These are phyloP conservation scores for Aspergillus sp. DNA, from an alignment of 2,329 filamentous ascomycete species.

Conservation along the genomic window DNA sequence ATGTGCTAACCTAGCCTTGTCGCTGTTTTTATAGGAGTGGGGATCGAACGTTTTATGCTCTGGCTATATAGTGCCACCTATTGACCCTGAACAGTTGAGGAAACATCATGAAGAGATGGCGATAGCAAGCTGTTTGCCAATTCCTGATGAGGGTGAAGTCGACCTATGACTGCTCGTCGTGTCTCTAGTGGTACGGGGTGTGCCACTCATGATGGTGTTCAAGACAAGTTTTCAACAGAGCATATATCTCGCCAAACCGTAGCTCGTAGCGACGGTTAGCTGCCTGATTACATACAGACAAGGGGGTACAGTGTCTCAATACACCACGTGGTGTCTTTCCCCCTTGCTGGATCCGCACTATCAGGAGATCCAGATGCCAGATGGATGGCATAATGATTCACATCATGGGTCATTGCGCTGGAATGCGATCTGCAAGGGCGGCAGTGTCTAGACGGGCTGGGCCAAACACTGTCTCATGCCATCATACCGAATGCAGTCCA, in stretches of 20 bases:
- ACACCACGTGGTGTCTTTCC: not conserved
- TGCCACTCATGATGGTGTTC: too few relatives aligned
- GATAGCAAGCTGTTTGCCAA: not conserved
- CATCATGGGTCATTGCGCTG: not conserved
- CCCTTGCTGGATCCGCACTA: not conserved
- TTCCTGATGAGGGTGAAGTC: not conserved
- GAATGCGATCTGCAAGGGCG: not conserved
- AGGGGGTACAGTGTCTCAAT: not conserved
- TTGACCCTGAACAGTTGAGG: not conserved
- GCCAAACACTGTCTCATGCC: not conserved
- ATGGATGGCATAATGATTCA: not conserved
- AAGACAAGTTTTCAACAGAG: too few relatives aligned
- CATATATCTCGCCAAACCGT: too few relatives aligned
- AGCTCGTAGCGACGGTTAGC: too few relatives aligned
- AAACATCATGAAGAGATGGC: not conserved
- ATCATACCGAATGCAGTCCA: too few relatives aligned
- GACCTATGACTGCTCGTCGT: not conserved
- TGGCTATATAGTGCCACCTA: too few relatives aligned
- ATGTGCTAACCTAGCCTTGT: not conserved
- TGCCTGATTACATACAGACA: not conserved
- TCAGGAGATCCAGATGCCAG: not conserved
- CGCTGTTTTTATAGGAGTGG: not conserved
- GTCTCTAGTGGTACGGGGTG: too few relatives aligned
- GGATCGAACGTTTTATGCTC: not conserved
- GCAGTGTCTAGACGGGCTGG: not conserved